Conservation (phyloP, 345 rosid species). For the Cardiospermum halicacabum region DNA sequence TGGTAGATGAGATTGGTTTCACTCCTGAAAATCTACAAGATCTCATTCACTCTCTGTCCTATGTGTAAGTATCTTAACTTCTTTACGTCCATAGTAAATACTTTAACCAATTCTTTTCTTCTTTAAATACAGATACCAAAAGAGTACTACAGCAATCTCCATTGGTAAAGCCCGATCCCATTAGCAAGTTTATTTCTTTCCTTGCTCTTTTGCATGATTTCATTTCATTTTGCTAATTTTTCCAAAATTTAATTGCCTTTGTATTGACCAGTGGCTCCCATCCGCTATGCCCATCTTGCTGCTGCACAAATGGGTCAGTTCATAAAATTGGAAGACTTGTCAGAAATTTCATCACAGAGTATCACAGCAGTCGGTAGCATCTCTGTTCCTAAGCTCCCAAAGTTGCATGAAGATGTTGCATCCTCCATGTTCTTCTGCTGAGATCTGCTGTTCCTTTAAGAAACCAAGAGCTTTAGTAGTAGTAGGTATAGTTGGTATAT, state of each 20-base stretch:
- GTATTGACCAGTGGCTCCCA: conserved; percentile 68
- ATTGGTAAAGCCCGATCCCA: too few species aligned
- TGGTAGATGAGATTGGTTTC: conserved; percentile 86
- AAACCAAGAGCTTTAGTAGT: too few species aligned
- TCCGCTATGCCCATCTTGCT: conserved; percentile 87
- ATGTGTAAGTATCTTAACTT: conserved; percentile 42
- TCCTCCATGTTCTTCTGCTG: conserved; percentile 87
- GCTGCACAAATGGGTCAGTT: conserved; percentile 75
- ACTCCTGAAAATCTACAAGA: conserved; percentile 60
- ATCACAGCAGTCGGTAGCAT: conserved; percentile 22
- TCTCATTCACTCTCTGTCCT: conserved; percentile 65
- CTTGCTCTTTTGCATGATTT: too few species aligned
- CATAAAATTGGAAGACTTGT: conserved; percentile 56
- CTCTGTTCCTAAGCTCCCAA: conserved; percentile 60
- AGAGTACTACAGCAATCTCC: conserved; percentile 77
- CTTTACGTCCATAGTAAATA: conserved; percentile 1
- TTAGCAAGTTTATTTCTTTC: too few species aligned
- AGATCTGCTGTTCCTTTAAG: too few species aligned
- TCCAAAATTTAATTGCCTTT: too few species aligned
- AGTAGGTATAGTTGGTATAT: too few species aligned
- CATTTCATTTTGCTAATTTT: too few species aligned
- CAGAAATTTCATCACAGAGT: conserved; percentile 47
- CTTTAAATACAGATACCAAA: conserved; percentile 65
- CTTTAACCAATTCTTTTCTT: not conserved
- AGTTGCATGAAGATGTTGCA: conserved; percentile 44